Percentiles rank a stretch among this genome's conserved stretches.
Evolutionary conservation across 345 rosid genomes (phyloP).

Genomic region (Salix purpurea): DNA sequence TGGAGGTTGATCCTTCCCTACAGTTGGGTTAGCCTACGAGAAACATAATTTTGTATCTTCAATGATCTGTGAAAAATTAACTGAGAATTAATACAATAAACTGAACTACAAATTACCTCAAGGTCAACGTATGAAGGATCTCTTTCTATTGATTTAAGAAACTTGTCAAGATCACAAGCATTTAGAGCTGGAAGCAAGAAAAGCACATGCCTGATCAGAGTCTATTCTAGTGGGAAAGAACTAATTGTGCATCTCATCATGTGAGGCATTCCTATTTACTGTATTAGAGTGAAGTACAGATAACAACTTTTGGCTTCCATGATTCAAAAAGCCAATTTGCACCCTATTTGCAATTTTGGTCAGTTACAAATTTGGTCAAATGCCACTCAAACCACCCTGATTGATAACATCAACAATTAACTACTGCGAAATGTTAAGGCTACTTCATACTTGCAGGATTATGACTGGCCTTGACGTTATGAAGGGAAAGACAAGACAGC

Average conservation of each 20-base stretch:
- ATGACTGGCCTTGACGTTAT: background rate
- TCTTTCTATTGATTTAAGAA: constrained; percentile 66
- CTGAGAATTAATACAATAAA: constrained; percentile 2
- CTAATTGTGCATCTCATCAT: background rate
- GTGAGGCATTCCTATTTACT: background rate
- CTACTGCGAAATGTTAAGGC: background rate
- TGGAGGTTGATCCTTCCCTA: constrained; percentile 93
- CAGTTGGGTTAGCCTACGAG: constrained; percentile 64
- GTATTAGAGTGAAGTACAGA: background rate
- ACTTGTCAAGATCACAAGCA: constrained; percentile 59
- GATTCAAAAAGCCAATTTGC: background rate
- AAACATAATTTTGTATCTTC: constrained; percentile 10
- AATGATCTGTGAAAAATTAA: background rate
- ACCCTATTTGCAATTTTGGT: background rate
- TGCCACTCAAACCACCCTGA: background rate
- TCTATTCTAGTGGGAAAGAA: background rate
- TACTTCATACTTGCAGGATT: background rate
- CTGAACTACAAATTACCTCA: constrained; percentile 46
- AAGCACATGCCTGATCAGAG: constrained; percentile 5
- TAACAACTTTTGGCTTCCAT: background rate
- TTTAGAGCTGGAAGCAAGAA: constrained; percentile 51
- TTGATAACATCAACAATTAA: background rate
- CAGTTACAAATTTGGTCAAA: background rate
- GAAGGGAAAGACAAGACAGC: background rate
- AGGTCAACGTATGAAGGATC: constrained; percentile 63